Percentiles rank a stretch among this genome's conserved stretches.
Evolutionary conservation across 371 early-diverging fungal species (phyloP).

Genomic region (Dichotomocladium elegans): DNA sequence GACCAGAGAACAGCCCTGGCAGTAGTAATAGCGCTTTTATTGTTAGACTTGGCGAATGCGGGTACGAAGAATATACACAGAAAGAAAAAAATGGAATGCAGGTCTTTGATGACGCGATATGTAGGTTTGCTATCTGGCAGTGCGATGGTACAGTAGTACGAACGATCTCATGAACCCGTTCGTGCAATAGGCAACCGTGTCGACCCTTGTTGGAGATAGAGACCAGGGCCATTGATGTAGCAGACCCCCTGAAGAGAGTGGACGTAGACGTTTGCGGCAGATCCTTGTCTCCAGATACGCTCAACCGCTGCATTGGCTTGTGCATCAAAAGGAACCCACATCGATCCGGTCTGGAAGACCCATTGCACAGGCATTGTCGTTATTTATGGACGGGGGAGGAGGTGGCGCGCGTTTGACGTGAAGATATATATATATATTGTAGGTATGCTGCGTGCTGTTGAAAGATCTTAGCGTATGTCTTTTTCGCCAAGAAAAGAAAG

Average conservation of each 20-base stretch:
- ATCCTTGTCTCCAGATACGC: conserved; percentile 8
- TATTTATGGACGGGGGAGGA: no score
- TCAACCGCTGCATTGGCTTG: conserved; percentile 9
- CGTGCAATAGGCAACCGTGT: conserved; percentile 12
- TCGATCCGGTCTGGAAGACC: conserved; percentile 14
- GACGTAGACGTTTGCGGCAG: conserved; percentile 12
- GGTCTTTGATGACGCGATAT: neutral
- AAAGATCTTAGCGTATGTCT: neutral
- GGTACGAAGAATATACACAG: no score
- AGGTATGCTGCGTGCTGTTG: neutral
- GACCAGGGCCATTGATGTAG: conserved; percentile 16
- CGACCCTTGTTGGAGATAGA: conserved; percentile 12
- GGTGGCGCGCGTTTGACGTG: no score
- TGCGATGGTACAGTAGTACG: no score
- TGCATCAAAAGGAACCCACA: conserved; percentile 20
- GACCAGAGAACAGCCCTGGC: no score
- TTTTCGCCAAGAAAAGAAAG: neutral
- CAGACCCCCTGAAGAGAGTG: conserved; percentile 13
- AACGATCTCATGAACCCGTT: conserved; percentile 3
- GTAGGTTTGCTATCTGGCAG: neutral
- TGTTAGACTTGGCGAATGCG: no score
- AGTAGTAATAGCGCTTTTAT: no score
- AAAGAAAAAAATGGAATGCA: no score
- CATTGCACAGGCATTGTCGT: conserved; percentile 11
- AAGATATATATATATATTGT: no score